Percentiles rank a stretch among this genome's conserved stretches.
Evolutionary conservation across 1,284 basidiomycete genomes (phyloP).

Genomic region (Mrakiaceae sp.): DNA sequence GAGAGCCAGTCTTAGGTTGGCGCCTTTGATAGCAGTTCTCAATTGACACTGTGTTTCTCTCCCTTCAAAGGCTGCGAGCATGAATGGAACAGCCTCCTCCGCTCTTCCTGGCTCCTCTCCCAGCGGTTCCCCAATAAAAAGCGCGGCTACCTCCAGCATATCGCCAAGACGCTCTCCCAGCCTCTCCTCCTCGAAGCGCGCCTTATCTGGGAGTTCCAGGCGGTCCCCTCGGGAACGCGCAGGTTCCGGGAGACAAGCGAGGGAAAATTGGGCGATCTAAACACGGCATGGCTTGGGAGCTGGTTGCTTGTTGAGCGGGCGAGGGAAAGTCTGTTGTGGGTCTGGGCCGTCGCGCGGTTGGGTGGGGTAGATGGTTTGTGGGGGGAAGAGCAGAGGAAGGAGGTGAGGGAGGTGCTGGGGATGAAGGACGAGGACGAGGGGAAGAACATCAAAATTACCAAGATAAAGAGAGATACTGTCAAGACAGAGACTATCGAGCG

Average conservation of each 20-base stretch:
- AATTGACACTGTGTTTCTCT: too few relatives aligned
- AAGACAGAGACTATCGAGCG: too few relatives aligned
- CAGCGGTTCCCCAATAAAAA: not conserved
- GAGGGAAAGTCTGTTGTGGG: slow-evolving; percentile 12
- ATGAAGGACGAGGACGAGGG: slow-evolving; percentile 1
- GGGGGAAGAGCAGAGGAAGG: not conserved
- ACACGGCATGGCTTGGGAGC: slow-evolving; percentile 6
- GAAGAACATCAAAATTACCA: not conserved
- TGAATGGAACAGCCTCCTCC: slow-evolving; percentile 14
- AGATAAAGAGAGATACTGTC: not conserved
- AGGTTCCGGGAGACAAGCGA: slow-evolving; percentile 8
- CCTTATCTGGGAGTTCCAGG: slow-evolving; percentile 2
- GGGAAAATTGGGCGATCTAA: slow-evolving; percentile 5
- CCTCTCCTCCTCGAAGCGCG: slow-evolving; percentile 3
- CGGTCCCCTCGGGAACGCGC: not conserved
- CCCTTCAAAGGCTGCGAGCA: slow-evolving; percentile 8
- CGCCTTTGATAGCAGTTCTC: too few relatives aligned
- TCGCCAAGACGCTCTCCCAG: slow-evolving; percentile 11
- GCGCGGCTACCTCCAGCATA: slow-evolving; percentile 1
- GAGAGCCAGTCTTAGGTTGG: too few relatives aligned
- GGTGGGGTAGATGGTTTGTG: not conserved
- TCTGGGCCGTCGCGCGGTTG: slow-evolving; percentile 11
- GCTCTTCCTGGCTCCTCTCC: slow-evolving; percentile 13
- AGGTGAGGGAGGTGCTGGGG: slow-evolving; percentile 24
- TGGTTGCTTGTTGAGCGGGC: slow-evolving; percentile 16